These are phyloP conservation scores for Noccaea bulbosa DNA, from an alignment of 345 rosid species.

Conservation along the genomic window DNA sequence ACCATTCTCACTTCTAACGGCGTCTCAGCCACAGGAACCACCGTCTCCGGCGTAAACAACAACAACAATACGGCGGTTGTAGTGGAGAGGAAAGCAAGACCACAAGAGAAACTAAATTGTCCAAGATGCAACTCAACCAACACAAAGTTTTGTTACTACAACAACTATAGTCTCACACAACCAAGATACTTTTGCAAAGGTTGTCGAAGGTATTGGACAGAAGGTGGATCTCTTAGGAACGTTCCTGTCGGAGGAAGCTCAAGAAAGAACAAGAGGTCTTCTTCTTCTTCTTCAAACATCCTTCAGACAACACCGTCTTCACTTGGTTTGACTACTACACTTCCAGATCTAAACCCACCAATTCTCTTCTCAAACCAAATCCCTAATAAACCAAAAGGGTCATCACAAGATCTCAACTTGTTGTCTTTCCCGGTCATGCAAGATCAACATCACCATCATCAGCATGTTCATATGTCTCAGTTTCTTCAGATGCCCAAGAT, in stretches of 20 bases:
- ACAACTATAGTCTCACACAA: constrained; percentile 88
- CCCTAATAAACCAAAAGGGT: constrained; percentile 41
- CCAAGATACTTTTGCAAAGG: constrained; percentile 91
- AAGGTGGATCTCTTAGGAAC: constrained; percentile 87
- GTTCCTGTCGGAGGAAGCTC: constrained; percentile 87
- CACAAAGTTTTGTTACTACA: constrained; percentile 93
- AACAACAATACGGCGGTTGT: constrained; percentile 35
- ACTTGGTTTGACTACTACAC: constrained; percentile 39
- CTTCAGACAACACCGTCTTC: constrained; percentile 37
- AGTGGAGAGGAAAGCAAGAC: constrained; percentile 43
- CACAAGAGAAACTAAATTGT: constrained; percentile 67
- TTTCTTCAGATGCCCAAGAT: constrained; percentile 42
- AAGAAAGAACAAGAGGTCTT: constrained; percentile 66
- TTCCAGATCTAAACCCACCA: constrained; percentile 46
- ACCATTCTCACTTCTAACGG: constrained; percentile 32
- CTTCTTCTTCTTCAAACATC: constrained; percentile 32
- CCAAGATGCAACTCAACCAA: constrained; percentile 89
- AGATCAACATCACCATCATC: constrained; percentile 38
- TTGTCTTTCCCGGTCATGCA: constrained; percentile 47
- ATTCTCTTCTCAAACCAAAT: constrained; percentile 41
- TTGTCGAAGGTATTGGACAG: constrained; percentile 94
- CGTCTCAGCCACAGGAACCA: constrained; percentile 27
- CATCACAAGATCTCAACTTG: constrained; percentile 47
- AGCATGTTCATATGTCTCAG: constrained; percentile 42
- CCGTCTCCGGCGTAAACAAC: constrained; percentile 36